Conservation (phyloP, 257 asterid genomes). For the Oldenlandia corymbosa region DNA sequence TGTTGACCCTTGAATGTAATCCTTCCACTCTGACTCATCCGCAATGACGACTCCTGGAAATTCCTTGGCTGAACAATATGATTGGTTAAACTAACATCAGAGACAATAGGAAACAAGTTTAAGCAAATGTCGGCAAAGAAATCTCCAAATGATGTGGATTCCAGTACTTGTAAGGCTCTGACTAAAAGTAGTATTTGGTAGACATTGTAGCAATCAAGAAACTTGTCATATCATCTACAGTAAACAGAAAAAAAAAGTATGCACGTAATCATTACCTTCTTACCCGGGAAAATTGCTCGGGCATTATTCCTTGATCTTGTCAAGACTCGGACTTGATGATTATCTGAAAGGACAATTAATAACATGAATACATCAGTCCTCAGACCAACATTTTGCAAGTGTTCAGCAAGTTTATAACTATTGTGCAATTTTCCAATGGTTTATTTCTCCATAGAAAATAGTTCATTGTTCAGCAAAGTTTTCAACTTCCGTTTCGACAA, state of each 20-base stretch:
- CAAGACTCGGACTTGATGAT: conserved; percentile 70
- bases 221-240: background rate
- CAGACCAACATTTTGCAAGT: background rate
- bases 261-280: conserved; percentile 72
- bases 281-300: conserved; percentile 80
- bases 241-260: background rate
- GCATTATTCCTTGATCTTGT: conserved; percentile 82
- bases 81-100: conserved; percentile 5
- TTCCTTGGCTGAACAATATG: conserved; percentile 47
- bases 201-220: background rate
- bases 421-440: background rate
- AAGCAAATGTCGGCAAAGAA: background rate
- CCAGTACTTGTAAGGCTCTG: background rate
- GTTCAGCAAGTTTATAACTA: background rate
- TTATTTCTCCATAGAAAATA: conserved; percentile 1
- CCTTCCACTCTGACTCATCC: conserved; percentile 78
- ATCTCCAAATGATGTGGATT: background rate
- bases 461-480: background rate
- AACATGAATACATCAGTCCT: background rate
- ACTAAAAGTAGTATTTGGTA: background rate
- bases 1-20: conserved; percentile 74
- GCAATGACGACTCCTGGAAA: conserved; percentile 68
- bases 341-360: conserved; percentile 37
- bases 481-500: background rate
- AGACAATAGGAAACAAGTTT: background rate